phyloP scores from a whole-genome alignment of 257 asterid genomes.

The Linderniella brevidens region DNA sequence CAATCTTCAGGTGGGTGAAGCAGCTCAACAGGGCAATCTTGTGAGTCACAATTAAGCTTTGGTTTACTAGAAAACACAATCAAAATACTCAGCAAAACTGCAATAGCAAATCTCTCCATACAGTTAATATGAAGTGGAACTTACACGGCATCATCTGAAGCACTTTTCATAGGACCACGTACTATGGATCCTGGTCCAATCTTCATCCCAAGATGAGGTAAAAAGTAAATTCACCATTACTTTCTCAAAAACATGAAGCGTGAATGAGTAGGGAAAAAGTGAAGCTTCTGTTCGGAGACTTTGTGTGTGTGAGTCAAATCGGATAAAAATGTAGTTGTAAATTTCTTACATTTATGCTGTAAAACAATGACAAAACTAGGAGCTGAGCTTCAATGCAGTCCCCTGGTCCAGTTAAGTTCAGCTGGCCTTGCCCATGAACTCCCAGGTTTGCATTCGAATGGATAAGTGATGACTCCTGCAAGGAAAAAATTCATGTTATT shows the following conservation, averaged over 20 bases:
- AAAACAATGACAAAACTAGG: conserved; percentile 76
- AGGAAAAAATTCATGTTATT: conserved; percentile 11
- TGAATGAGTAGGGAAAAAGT: too few species aligned
- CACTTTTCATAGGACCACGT: conserved; percentile 80
- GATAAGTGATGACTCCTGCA: conserved; percentile 73
- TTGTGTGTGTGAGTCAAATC: background rate
- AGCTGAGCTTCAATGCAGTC: conserved; percentile 92
- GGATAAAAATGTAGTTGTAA: background rate
- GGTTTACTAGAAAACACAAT: conserved; percentile 46
- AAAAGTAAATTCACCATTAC: too few species aligned
- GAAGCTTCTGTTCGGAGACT: too few species aligned
- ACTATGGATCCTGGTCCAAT: conserved; percentile 86
- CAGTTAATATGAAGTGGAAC: conserved; percentile 19
- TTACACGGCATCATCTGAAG: conserved; percentile 68
- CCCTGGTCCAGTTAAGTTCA: conserved; percentile 92
- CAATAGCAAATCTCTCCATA: conserved; percentile 3
- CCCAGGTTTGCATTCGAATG: conserved; percentile 95
- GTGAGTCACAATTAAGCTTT: conserved; percentile 51
- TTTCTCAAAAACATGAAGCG: too few species aligned
- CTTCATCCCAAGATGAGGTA: conserved; percentile 29
- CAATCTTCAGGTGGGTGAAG: conserved; percentile 99
- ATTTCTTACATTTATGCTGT: conserved; percentile 70
- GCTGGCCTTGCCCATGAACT: conserved; percentile 89
- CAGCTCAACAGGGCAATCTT: conserved; percentile 82
- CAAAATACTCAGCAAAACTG: conserved; percentile 7